Evolutionary conservation across 371 early-diverging fungal species (phyloP), one percentile per base, ranked within the genome.

Genomic region (Actinomortierella wolfii): DNA sequence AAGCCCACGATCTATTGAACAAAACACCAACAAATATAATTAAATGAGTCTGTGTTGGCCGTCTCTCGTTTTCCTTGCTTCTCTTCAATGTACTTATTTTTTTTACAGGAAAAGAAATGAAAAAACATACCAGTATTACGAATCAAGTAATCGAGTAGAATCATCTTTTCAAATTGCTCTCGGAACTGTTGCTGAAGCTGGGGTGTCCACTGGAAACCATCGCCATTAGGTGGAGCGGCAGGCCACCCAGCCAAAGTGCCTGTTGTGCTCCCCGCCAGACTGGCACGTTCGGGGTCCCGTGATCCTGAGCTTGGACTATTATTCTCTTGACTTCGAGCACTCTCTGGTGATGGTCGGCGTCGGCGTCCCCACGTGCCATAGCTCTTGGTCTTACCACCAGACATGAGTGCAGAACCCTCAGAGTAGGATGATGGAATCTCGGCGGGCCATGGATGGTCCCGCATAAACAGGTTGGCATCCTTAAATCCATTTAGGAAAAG

Each of bases 71-170:
- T 20, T n/a, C 20, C 44, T 45, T n/a, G 7, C n/a, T 29, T 20
- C 48, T 24, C 29, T n/a, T n/a, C n/a, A n/a, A n/a, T n/a, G n/a
- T n/a, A n/a, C n/a, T 47, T 9, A 45, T 20, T 45, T 15, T 2
- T 17, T 8, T 11, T 41, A 11, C 42, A 41, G 42, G 42, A 46
- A 21, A 34, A 59, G 18, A 24, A 39, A 42, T 49, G 34, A 52
- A 28, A 54, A 44, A 4, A 29, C 34, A 59, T 80, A 86, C 86
- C 95, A 43, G 95, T 96, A 64, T 96, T 95, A 18, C 97, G 84
- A 46, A 95, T 94, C 50, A 95, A 80, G 78, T 94, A 95, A 61
- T 96, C 96, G 21, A 96, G 78, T 11, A 93, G 80, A 11, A 92
- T 88, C 59, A 96, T 78, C 50, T 89, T 85, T 75, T 95, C 93